Evolutionary conservation across 2,329 filamentous ascomycete species (phyloP).

Genomic region (Aspergillus cejpii): DNA sequence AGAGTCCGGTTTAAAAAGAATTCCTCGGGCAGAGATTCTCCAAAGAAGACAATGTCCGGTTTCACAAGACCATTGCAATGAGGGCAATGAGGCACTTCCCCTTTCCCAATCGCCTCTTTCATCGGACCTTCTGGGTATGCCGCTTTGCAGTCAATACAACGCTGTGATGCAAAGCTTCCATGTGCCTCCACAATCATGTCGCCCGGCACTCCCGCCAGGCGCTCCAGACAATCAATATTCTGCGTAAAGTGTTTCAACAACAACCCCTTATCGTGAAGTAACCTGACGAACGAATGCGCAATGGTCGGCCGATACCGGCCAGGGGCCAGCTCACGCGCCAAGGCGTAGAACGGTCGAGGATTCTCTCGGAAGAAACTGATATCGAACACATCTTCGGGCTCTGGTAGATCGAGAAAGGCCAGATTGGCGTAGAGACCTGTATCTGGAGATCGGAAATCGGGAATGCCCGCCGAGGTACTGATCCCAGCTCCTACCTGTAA

Average conservation of each 20-base stretch:
- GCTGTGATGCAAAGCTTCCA: conserved; percentile 85
- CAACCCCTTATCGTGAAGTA: conserved; percentile 71
- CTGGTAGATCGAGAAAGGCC: conserved; percentile 73
- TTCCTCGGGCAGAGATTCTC: conserved; percentile 60
- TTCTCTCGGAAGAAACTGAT: conserved; percentile 80
- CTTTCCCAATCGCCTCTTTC: conserved; percentile 59
- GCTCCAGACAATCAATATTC: conserved; percentile 94
- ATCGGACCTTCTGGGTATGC: conserved; percentile 68
- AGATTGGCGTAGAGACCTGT: conserved; percentile 94
- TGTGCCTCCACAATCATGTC: conserved; percentile 88
- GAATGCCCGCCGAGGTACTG: conserved; percentile 54
- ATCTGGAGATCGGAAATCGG: conserved; percentile 88
- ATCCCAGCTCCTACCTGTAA: conserved; percentile 75
- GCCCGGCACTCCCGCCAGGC: conserved; percentile 71
- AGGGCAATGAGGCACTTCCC: conserved; percentile 64
- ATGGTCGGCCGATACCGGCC: conserved; percentile 83
- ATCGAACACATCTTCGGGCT: conserved; percentile 90
- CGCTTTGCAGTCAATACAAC: conserved; percentile 79
- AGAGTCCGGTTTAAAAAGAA: conserved; percentile 58
- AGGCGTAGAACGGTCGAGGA: conserved; percentile 82
- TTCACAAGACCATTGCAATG: conserved; percentile 75
- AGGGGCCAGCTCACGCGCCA: conserved; percentile 88
- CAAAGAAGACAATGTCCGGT: conserved; percentile 93
- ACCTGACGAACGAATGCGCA: conserved; percentile 77
- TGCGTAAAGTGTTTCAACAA: conserved; percentile 88